A percentile compares a stretch with the other conserved stretches of the same genome.
Evolutionary conservation across 805 yeast species (phyloP).

Genomic region (Cyberlindnera americana): DNA sequence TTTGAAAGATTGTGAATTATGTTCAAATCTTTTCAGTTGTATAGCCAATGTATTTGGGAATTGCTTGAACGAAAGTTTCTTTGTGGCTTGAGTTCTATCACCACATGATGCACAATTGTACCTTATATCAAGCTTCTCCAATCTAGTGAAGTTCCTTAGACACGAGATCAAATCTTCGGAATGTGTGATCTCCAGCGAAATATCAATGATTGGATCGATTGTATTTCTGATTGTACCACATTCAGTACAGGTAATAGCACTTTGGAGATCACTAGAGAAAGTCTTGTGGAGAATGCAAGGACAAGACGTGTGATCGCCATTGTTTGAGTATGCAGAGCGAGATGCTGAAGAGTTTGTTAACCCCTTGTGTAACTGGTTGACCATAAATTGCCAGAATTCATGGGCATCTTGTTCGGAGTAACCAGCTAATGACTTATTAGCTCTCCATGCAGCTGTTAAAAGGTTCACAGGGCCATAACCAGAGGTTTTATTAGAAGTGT

Average conservation of each 20-base stretch:
- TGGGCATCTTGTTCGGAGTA: conserved; percentile 98
- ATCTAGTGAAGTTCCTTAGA: conserved; percentile 69
- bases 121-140: conserved; percentile 71
- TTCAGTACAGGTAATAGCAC: conserved; percentile 68
- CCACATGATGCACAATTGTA: conserved; percentile 70
- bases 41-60: conserved; percentile 78
- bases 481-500: conserved; percentile 53
- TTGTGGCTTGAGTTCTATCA: conserved; percentile 60
- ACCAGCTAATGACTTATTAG: conserved; percentile 84
- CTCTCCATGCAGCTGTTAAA: conserved; percentile 83
- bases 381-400: conserved; percentile 90
- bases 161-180: conserved; percentile 54
- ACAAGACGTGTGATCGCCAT: conserved; percentile 37
- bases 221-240: conserved; percentile 60
- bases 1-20: conserved; percentile 44
- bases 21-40: conserved; percentile 71
- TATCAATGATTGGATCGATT: conserved; percentile 85
- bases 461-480: conserved; percentile 82
- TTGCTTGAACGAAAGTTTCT: conserved; percentile 63
- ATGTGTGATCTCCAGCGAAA: conserved; percentile 69
- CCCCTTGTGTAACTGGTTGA: conserved; percentile 73
- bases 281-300: conserved; percentile 77
- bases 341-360: conserved; percentile 22
- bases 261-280: conserved; percentile 79
- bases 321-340: not conserved